A percentile compares a stretch with the other conserved stretches of the same genome.
phyloP scores from a whole-genome alignment of 2,329 filamentous ascomycete genomes.

The Fusarium sp. region DNA sequence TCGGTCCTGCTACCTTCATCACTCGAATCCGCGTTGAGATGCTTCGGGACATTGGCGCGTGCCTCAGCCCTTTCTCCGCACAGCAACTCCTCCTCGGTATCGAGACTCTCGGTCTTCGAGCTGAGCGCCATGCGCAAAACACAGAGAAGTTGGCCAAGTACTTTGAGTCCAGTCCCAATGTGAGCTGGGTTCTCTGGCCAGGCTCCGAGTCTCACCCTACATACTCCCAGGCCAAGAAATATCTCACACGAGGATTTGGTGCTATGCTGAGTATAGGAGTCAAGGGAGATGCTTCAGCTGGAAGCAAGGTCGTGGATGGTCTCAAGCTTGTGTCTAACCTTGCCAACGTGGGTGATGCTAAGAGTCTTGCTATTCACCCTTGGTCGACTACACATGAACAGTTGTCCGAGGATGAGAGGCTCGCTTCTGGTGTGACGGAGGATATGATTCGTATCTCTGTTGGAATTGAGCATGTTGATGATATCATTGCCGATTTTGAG shows the following conservation, averaged over 20 bases:
- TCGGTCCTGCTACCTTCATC: constrained; percentile 83
- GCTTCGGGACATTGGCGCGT: constrained; percentile 84
- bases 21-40: constrained; percentile 90
- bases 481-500: constrained; percentile 95
- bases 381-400: constrained; percentile 97
- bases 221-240: constrained; percentile 82
- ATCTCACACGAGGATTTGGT: constrained; percentile 84
- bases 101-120: constrained; percentile 88
- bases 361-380: constrained; percentile 93
- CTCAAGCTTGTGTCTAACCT: constrained; percentile 97
- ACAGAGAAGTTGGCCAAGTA: constrained; percentile 82
- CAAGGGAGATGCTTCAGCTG: constrained; percentile 80
- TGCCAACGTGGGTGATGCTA: constrained; percentile 95
- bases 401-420: constrained; percentile 84
- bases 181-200: constrained; percentile 94
- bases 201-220: constrained; percentile 84
- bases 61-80: constrained; percentile 88
- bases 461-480: constrained; percentile 95
- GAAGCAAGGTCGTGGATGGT: constrained; percentile 88
- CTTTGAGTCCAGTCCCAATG: constrained; percentile 84
- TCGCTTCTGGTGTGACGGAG: constrained; percentile 83
- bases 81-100: constrained; percentile 90
- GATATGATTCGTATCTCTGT: constrained; percentile 96
- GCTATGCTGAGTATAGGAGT: constrained; percentile 94
- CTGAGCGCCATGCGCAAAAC: constrained; percentile 88